phyloP scores from a whole-genome alignment of 2,329 filamentous ascomycete genomes.

The Aspergillus jensenii region DNA sequence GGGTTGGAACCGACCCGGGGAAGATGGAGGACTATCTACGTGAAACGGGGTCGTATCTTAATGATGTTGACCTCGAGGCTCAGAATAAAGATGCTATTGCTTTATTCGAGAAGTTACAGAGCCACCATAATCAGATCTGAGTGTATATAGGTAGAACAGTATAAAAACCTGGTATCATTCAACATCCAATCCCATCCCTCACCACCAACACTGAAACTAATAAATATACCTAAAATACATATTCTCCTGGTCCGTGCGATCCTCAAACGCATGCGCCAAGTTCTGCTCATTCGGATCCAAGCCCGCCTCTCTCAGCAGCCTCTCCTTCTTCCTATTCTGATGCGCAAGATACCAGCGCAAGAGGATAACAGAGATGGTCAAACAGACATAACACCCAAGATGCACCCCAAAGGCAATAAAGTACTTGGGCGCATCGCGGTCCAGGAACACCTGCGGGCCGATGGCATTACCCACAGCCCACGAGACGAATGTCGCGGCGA shows the following conservation, averaged over 20 bases:
- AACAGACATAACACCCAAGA: conserved; percentile 64
- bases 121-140: too few relatives aligned
- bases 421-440: conserved; percentile 62
- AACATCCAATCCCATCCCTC: neutral
- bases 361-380: conserved; percentile 58
- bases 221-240: conserved; percentile 60
- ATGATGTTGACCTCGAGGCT: too few relatives aligned
- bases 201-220: conserved; percentile 20
- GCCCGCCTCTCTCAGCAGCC: conserved; percentile 44
- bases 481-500: conserved; percentile 69
- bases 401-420: conserved; percentile 69
- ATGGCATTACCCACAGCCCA: conserved; percentile 70
- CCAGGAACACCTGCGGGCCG: conserved; percentile 65
- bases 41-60: too few relatives aligned
- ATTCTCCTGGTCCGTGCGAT: conserved; percentile 64
- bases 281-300: conserved; percentile 41
- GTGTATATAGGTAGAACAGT: too few relatives aligned
- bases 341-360: conserved; percentile 59
- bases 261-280: conserved; percentile 59
- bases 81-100: too few relatives aligned
- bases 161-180: neutral
- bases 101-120: too few relatives aligned
- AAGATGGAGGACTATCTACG: too few relatives aligned
- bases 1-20: too few relatives aligned
- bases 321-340: conserved; percentile 61